Evolutionary conservation across 176 grass and related monocot species (phyloP).

Genomic region (Carex pumila): DNA sequence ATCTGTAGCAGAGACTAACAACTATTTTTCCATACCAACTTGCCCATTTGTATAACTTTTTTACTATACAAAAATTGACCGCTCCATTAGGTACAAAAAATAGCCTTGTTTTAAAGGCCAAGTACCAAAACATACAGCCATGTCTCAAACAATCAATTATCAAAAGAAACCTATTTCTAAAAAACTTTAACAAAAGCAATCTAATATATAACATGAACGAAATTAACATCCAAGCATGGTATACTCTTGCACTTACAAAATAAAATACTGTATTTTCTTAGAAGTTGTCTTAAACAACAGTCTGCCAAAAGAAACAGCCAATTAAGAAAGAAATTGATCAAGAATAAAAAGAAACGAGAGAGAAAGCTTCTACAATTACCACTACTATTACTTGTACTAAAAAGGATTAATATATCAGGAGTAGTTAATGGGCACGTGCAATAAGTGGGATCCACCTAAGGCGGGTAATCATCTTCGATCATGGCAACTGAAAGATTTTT

Average conservation of each 20-base stretch:
- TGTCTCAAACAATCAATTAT: background rate
- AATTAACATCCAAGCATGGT: constrained; percentile 8
- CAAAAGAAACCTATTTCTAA: background rate
- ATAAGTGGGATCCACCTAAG: background rate
- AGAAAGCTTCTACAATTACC: background rate
- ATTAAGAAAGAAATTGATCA: background rate
- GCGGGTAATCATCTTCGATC: background rate
- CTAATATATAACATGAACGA: background rate
- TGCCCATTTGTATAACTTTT: background rate
- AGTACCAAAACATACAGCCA: background rate
- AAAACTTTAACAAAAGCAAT: background rate
- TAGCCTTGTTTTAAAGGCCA: background rate
- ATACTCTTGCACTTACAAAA: constrained; percentile 12
- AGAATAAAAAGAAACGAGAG: background rate
- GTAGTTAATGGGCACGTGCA: constrained; percentile 28
- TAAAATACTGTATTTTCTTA: constrained; percentile 13
- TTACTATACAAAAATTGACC: background rate
- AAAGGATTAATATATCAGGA: constrained; percentile 3
- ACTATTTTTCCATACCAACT: background rate
- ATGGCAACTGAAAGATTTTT: background rate
- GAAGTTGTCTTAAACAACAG: background rate
- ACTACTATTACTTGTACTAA: background rate
- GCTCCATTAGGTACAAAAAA: background rate
- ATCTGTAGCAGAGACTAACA: background rate
- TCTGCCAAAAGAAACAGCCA: background rate